These are phyloP conservation scores for Epichloe gansuensis DNA, from an alignment of 2,329 filamentous ascomycete genomes.

Conservation along the genomic window DNA sequence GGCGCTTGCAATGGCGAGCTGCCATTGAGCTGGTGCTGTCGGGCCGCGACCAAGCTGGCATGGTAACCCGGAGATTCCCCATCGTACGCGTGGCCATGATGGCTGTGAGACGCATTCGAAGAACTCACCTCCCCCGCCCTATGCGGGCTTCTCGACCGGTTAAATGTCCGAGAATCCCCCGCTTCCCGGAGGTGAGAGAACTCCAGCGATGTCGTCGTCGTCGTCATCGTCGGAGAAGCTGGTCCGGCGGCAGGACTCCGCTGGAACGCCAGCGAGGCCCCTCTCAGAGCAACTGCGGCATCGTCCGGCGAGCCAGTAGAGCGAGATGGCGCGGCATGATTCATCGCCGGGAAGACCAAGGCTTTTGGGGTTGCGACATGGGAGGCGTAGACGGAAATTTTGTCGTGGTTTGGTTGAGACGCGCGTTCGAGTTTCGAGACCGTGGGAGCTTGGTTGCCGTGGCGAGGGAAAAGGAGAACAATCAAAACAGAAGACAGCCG, in stretches of 20 bases:
- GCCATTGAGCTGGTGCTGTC: constrained; percentile 14
- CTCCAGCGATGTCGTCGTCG: constrained; percentile 2
- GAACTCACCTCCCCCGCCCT: neutral
- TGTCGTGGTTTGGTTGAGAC: neutral
- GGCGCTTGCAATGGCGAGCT: neutral
- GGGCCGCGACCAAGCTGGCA: constrained; percentile 10
- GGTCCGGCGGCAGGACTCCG: constrained; percentile 11
- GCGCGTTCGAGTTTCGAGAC: neutral
- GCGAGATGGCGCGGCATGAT: constrained; percentile 18
- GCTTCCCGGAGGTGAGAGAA: neutral
- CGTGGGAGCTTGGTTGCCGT: too few relatives aligned
- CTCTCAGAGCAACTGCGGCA: constrained; percentile 34
- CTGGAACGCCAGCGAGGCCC: constrained; percentile 43
- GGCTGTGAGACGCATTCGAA: neutral
- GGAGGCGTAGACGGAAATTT: neutral
- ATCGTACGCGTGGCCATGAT: constrained; percentile 7
- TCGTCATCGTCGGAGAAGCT: constrained; percentile 8
- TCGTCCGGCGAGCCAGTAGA: constrained; percentile 20
- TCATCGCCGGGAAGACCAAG: constrained; percentile 18
- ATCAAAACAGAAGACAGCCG: neutral
- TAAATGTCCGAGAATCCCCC: constrained; percentile 27
- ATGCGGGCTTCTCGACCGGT: constrained; percentile 6
- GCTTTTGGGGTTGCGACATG: constrained; percentile 9
- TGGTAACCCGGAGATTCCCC: neutral
- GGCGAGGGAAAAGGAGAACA: too few relatives aligned